phyloP scores from a whole-genome alignment of 192 early-diverging fungal species.

The Rhizophagus prolifer region DNA sequence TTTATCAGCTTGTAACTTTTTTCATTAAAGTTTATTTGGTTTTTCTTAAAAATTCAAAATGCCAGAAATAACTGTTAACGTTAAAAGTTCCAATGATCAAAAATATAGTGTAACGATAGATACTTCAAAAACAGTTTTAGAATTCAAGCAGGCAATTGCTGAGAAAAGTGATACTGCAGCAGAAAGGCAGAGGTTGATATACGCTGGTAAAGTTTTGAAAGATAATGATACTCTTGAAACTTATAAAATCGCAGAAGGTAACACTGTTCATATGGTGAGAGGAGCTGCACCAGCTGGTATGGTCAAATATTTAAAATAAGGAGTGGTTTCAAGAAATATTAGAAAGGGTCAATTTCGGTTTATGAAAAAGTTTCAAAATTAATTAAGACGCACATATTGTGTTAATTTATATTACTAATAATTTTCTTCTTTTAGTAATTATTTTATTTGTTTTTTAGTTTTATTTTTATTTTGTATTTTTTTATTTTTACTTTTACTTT shows the following conservation, averaged over 20 bases:
- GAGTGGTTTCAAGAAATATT: not conserved
- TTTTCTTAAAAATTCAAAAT: not conserved
- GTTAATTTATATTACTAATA: too few relatives aligned
- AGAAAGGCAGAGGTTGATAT: constrained; percentile 84
- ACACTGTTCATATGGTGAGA: constrained; percentile 92
- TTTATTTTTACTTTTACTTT: too few relatives aligned
- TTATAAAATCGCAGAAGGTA: constrained; percentile 84
- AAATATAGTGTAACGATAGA: constrained; percentile 67
- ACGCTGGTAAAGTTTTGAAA: constrained; percentile 91
- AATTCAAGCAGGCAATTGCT: constrained; percentile 77
- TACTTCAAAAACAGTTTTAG: constrained; percentile 60
- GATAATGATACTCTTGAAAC: constrained; percentile 73
- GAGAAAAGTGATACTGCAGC: constrained; percentile 61
- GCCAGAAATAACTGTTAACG: constrained; percentile 61
- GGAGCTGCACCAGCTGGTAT: constrained; percentile 49
- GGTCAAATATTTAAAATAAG: not conserved
- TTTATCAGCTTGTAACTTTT: not conserved
- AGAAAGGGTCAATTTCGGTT: too few relatives aligned
- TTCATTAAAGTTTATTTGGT: not conserved
- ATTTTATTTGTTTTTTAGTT: too few relatives aligned
- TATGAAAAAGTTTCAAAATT: too few relatives aligned
- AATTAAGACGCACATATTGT: too few relatives aligned
- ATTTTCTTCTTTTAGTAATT: too few relatives aligned
- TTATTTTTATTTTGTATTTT: too few relatives aligned
- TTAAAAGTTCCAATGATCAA: constrained; percentile 75